These are phyloP conservation scores for Sporisorium iseilematis-ciliati DNA, from an alignment of 1,284 basidiomycete genomes.

Conservation along the genomic window DNA sequence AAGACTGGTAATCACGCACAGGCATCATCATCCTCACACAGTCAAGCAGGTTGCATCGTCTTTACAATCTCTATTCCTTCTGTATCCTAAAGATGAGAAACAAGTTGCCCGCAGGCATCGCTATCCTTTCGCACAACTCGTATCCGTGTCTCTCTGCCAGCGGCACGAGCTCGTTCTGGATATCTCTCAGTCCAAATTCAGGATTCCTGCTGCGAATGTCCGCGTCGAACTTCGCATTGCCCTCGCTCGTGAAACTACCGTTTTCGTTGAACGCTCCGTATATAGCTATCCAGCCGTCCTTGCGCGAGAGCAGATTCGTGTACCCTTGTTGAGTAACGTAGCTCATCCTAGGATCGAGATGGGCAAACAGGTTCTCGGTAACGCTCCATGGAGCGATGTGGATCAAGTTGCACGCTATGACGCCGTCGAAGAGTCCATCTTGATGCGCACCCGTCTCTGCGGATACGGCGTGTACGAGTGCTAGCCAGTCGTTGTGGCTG, in stretches of 20 bases:
- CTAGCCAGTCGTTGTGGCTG: slow-evolving; percentile 42
- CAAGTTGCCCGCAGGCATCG: slow-evolving; percentile 53
- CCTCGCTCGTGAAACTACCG: slow-evolving; percentile 33
- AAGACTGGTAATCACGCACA: slow-evolving; percentile 28
- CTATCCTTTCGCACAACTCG: slow-evolving; percentile 28
- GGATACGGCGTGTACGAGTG: slow-evolving; percentile 31
- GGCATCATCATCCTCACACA: background rate
- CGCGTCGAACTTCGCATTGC: slow-evolving; percentile 47
- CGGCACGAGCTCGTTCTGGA: slow-evolving; percentile 41
- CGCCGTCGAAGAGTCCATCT: slow-evolving; percentile 38
- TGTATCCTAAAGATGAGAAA: slow-evolving; percentile 31
- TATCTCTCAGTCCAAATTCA: slow-evolving; percentile 49
- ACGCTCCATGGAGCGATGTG: slow-evolving; percentile 47
- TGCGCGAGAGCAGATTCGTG: slow-evolving; percentile 15
- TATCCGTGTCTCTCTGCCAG: slow-evolving; percentile 47
- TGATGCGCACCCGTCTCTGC: slow-evolving; percentile 7
- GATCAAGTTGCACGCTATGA: slow-evolving; percentile 50
- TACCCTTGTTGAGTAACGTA: slow-evolving; percentile 40
- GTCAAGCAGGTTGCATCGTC: background rate
- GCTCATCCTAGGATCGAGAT: slow-evolving; percentile 41
- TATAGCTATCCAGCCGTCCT: slow-evolving; percentile 46
- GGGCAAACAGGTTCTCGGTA: slow-evolving; percentile 47
- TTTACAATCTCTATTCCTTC: slow-evolving; percentile 14
- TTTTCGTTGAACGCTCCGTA: slow-evolving; percentile 58
- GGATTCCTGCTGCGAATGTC: slow-evolving; percentile 42